Percentiles rank a stretch among this genome's conserved stretches.
phyloP scores from a whole-genome alignment of 208 protist genomes.

The Acanthamoeba lenticulata region DNA sequence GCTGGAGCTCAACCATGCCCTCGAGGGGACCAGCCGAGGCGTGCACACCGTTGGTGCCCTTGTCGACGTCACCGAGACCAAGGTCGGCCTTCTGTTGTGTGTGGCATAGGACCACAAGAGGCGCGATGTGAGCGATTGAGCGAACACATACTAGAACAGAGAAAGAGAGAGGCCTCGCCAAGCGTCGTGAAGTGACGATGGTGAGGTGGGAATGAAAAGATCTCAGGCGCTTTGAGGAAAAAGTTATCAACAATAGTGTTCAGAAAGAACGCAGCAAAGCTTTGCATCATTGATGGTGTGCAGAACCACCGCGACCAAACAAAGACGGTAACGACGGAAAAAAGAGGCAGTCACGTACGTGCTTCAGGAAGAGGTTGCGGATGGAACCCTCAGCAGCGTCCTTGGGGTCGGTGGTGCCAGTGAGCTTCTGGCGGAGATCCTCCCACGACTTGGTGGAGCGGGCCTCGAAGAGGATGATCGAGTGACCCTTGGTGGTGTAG shows the following conservation, averaged over 20 bases:
- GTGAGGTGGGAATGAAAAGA: neutral
- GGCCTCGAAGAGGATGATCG: constrained; percentile 68
- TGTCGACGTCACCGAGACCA: constrained; percentile 63
- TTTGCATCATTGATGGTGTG: constrained; percentile 22
- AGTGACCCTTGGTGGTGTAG: constrained; percentile 70
- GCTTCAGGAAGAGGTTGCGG: constrained; percentile 64
- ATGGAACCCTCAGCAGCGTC: constrained; percentile 66
- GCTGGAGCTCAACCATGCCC: constrained; percentile 70
- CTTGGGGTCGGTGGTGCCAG: constrained; percentile 64
- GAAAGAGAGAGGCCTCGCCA: neutral
- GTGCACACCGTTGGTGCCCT: constrained; percentile 70
- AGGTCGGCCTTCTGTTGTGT: constrained; percentile 51
- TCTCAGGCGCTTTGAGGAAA: constrained; percentile 63
- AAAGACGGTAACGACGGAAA: neutral
- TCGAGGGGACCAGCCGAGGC: constrained; percentile 61
- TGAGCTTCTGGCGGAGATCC: constrained; percentile 66
- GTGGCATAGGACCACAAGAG: neutral
- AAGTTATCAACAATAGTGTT: constrained; percentile 4
- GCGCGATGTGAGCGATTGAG: neutral
- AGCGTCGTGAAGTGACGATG: neutral
- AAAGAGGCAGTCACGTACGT: neutral
- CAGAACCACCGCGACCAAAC: no score
- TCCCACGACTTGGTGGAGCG: constrained; percentile 67
- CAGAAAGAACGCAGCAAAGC: constrained; percentile 63
- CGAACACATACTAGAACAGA: neutral